Percentiles rank a stretch among this genome's conserved stretches.
Evolutionary conservation across 73 alveolate genomes (phyloP).

Genomic region (Tetrahymena borealis): DNA sequence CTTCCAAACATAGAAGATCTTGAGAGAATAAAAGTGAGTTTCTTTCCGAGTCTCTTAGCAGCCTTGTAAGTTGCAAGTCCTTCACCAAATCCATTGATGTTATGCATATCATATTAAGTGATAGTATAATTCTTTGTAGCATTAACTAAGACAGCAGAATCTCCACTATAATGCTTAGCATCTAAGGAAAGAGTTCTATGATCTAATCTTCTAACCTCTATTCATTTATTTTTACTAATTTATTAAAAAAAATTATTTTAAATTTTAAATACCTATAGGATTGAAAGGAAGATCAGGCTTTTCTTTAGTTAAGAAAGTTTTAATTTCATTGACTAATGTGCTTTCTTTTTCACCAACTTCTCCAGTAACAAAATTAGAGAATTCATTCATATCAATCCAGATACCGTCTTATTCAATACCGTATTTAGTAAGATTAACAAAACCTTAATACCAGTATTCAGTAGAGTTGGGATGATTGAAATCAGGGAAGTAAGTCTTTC

Average conservation of each 20-base stretch:
- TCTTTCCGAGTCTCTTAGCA: conserved; percentile 42
- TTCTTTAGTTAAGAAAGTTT: conserved; percentile 9
- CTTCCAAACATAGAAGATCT: conserved; percentile 41
- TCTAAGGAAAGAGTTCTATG: conserved; percentile 31
- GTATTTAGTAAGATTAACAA: not conserved
- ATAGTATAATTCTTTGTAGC: conserved; percentile 17
- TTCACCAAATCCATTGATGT: conserved; percentile 63
- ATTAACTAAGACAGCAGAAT: not conserved
- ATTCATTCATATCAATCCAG: conserved; percentile 98
- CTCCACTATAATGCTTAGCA: conserved; percentile 31
- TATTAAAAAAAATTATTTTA: not conserved
- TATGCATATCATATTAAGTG: conserved; percentile 56
- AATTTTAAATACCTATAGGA: not conserved
- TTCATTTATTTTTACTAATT: not conserved
- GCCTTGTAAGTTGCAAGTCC: conserved; percentile 52
- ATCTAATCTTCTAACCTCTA: conserved; percentile 14
- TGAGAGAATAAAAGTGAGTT: conserved; percentile 11
- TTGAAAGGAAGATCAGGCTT: conserved; percentile 13
- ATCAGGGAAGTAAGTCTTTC: conserved; percentile 80
- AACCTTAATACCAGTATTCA: conserved; percentile 67
- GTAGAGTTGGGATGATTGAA: conserved; percentile 58
- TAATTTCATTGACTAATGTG: not conserved
- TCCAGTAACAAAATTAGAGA: conserved; percentile 60
- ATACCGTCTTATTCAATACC: conserved; percentile 59
- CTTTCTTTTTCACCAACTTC: conserved; percentile 31